Percentiles rank a stretch among this genome's conserved stretches.
Evolutionary conservation across 106 monocot genomes (phyloP).

Genomic region (Acanthochlamys bracteata): DNA sequence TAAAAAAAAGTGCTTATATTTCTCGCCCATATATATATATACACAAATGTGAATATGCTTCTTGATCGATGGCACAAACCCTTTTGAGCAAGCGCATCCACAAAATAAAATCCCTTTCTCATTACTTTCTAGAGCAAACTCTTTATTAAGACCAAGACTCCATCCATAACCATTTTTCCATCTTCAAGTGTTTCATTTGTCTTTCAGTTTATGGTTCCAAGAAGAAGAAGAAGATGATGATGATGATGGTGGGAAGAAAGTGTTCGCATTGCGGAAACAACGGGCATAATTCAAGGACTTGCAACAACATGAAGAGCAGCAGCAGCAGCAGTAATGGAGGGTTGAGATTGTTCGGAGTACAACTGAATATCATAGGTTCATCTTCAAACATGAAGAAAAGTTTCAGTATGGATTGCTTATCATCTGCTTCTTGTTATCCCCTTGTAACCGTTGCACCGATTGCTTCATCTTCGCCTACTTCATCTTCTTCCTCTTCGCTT

Average conservation of each 20-base stretch:
- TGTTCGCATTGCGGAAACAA: constrained; percentile 43
- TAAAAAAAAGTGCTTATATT: too few relatives aligned
- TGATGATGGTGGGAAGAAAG: constrained; percentile 20
- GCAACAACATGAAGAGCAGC: constrained; percentile 11
- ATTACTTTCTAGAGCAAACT: too few relatives aligned
- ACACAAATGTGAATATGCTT: too few relatives aligned
- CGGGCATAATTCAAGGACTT: constrained; percentile 44
- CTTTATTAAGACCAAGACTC: too few relatives aligned
- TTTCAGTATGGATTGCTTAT: constrained; percentile 33
- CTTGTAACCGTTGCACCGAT: neutral
- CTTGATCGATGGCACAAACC: too few relatives aligned
- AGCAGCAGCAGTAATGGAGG: neutral
- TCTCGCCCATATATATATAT: too few relatives aligned
- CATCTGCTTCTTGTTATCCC: constrained; percentile 4
- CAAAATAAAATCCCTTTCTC: too few relatives aligned
- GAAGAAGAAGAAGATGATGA: neutral
- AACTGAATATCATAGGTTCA: constrained; percentile 11
- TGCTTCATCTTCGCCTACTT: constrained; percentile 14
- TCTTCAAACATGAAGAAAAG: constrained; percentile 25
- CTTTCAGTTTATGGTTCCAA: too few relatives aligned
- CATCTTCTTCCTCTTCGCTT: constrained; percentile 16
- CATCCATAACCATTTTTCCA: too few relatives aligned
- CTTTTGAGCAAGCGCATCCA: too few relatives aligned
- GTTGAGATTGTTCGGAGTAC: constrained; percentile 33
- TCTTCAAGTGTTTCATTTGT: too few relatives aligned